A percentile compares a stretch with the other conserved stretches of the same genome.
Evolutionary conservation across 2,329 filamentous ascomycete genomes (phyloP).

Genomic region (Albifimbria verrucaria): DNA sequence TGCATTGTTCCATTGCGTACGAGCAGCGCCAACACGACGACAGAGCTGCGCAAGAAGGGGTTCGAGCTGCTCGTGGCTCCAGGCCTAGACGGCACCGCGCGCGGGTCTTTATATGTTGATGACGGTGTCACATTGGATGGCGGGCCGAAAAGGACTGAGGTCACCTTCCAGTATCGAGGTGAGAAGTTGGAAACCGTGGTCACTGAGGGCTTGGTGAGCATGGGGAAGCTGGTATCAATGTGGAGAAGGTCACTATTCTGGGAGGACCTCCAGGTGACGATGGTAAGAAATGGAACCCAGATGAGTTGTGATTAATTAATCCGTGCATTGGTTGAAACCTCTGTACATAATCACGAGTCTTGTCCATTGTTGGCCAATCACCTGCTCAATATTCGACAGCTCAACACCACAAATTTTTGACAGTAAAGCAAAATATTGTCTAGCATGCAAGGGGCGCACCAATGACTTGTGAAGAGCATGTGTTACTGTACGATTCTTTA

Average conservation of each 20-base stretch:
- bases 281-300: neutral
- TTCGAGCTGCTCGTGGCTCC: slow-evolving; percentile 69
- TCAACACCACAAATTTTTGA: no score
- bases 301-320: neutral
- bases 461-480: no score
- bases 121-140: slow-evolving; percentile 60
- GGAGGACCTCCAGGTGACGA: neutral
- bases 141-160: neutral
- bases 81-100: slow-evolving; percentile 57
- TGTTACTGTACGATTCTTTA: no score
- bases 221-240: neutral
- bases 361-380: no score
- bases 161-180: neutral
- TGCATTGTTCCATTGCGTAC: slow-evolving; percentile 57
- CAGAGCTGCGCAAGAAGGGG: slow-evolving; percentile 56
- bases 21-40: slow-evolving; percentile 57
- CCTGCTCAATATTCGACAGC: no score
- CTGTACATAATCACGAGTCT: no score
- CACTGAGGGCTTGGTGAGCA: neutral
- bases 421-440: no score
- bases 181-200: neutral
- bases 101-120: slow-evolving; percentile 68
- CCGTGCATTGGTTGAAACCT: no score
- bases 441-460: no score
- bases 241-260: slow-evolving; percentile 1